Percentiles rank a stretch among this genome's conserved stretches.
These are phyloP conservation scores for Tetracladium marchalianum DNA, from an alignment of 495 filamentous ascomycete genomes.

Conservation along the genomic window DNA sequence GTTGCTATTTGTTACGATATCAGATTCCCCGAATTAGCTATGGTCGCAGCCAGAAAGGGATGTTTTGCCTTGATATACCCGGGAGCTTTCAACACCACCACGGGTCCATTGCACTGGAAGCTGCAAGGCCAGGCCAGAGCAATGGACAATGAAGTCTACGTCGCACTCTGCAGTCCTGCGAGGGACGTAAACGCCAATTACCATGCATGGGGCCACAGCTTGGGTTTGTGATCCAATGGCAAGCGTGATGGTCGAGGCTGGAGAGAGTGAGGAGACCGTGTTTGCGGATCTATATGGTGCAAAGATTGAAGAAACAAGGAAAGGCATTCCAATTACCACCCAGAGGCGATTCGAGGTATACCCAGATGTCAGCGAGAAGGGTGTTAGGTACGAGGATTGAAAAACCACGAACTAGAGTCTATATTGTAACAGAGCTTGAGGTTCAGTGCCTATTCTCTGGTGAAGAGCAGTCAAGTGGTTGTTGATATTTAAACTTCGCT, in stretches of 20 bases:
- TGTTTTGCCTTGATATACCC: constrained; percentile 85
- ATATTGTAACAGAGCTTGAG: background rate
- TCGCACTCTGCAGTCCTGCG: constrained; percentile 85
- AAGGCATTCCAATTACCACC: constrained; percentile 70
- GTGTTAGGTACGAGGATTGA: constrained; percentile 15
- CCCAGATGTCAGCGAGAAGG: constrained; percentile 64
- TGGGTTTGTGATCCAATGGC: constrained; percentile 90
- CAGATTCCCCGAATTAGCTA: constrained; percentile 90
- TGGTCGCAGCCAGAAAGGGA: constrained; percentile 73
- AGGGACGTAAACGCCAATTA: constrained; percentile 70
- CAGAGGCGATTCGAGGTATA: constrained; percentile 96
- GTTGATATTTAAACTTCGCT: background rate
- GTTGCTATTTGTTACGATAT: constrained; percentile 96
- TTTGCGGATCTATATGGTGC: constrained; percentile 63
- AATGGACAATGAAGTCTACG: constrained; percentile 91
- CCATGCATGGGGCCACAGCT: constrained; percentile 83
- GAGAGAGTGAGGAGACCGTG: constrained; percentile 65
- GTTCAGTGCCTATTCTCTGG: background rate
- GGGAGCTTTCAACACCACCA: constrained; percentile 91
- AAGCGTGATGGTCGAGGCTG: constrained; percentile 60
- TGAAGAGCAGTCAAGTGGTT: background rate
- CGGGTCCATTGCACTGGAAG: constrained; percentile 85
- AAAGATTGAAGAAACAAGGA: constrained; percentile 66
- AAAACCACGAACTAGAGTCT: background rate
- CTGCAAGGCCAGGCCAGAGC: constrained; percentile 75